Evolutionary conservation across 2,329 filamentous ascomycete species (phyloP), one percentile per base, ranked within the genome.

Genomic region (Colletotrichum plurivorum): DNA sequence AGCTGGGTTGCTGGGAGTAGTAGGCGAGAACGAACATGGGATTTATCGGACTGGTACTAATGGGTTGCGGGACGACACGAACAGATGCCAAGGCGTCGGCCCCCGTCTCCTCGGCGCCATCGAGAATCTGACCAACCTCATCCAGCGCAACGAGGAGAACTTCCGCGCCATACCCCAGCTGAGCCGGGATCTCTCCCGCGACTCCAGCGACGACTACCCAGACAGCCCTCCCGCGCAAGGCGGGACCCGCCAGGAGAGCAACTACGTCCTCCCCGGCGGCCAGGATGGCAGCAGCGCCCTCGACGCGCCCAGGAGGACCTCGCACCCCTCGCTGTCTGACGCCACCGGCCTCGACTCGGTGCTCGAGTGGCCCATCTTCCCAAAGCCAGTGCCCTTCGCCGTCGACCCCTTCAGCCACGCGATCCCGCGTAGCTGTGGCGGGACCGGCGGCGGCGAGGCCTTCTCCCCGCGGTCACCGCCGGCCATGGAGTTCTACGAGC

Each of bases 131-230:
- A 43, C 67, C 55, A 67, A 67, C 51, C 67, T 69, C 51, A 69
- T 69, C 18, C 67, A 69, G n/a, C 62, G 67, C 27, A 69, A 69
- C 25, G 67, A 69, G 36, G 67, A 69, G 25, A 69, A 69, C 56
- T 61, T 69, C 31, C 62, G 67, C 25, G 67, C 67, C 9, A 69
- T 69, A 18, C 67, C 67, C 3, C 67, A 69, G 16, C 63, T 69
- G 4, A 69, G 67, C 52, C 67, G 67, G 22, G 67, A 69, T 16
- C 39, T 69, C 18, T 69, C 62, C 43, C 55, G 62, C 46, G 62
- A 69, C 55, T 69, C 67, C 4, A 52, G 22, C 62, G 67, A 36
- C 31, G 31, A 67, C 56, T 69, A 61, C 18, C 67, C 67, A 18
- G 67, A 69, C 55, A 69, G 67, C 5, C 67, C 67, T 13, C 53